These are phyloP conservation scores for Microcos paniculata DNA, from an alignment of 345 rosid genomes.

Conservation along the genomic window DNA sequence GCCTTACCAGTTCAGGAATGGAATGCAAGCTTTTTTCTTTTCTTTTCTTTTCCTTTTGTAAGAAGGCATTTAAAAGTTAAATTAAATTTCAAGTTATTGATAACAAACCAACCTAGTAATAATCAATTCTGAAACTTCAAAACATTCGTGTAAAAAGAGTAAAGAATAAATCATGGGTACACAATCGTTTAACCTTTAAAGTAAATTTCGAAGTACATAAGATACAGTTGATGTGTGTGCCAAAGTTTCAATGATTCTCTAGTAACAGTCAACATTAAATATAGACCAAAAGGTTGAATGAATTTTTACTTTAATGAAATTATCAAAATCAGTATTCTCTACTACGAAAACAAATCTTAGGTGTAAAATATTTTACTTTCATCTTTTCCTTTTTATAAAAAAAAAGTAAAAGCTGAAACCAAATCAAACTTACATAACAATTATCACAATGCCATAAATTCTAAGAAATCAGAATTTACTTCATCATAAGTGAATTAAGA, in stretches of 20 bases:
- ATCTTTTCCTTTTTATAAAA: too few species aligned
- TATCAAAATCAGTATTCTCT: background rate
- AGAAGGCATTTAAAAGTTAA: background rate
- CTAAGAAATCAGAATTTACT: background rate
- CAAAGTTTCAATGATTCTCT: background rate
- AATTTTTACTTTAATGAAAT: background rate
- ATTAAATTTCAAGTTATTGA: background rate
- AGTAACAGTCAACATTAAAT: background rate
- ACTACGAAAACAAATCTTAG: background rate
- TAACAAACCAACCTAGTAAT: too few species aligned
- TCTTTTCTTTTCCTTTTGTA: too few species aligned
- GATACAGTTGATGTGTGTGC: background rate
- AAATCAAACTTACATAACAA: too few species aligned
- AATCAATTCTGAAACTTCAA: background rate
- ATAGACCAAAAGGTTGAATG: background rate
- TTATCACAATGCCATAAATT: background rate
- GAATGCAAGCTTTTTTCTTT: too few species aligned
- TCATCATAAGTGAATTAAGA: background rate
- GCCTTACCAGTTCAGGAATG: too few species aligned
- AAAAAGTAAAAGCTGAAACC: too few species aligned
- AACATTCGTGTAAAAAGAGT: background rate
- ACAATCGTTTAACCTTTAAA: background rate
- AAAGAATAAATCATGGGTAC: background rate
- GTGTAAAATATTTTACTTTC: too few species aligned
- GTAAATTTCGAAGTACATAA: too few species aligned